Base-by-base conservation (phyloP, 106 monocot species). In the Dioscorea dumetorum region DNA sequence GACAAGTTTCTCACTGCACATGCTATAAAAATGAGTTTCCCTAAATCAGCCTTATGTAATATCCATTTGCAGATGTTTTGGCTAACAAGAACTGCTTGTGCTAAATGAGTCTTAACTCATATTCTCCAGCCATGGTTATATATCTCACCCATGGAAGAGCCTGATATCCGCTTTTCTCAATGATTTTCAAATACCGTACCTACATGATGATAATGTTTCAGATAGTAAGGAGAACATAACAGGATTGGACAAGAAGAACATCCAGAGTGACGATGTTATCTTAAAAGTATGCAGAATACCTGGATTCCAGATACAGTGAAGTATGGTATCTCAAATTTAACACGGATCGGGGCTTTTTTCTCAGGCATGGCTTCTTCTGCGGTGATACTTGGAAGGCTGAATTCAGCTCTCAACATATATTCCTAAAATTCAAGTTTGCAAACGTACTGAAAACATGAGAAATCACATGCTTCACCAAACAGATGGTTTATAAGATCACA, bases 301-400 rank as follows among this genome's bases (percentile, higher is more conserved):
- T 91, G 95, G 50, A 97, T 97, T 34, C 91, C 95, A 58, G 95
- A 97, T 12, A 89, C 86, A 33, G 95, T 97, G 62, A 91, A 92
- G 67, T 92, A 97, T 72, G 91, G 95, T 32, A 97, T 91, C 76
- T 97, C 95, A 78, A 97, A 97, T 72, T 97, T 97, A 63, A 97
- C 91, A 33, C 95, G 86, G 9, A 97, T 87, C 2, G 95, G 91
- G 56, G 95, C 91, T 61, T 97, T 97, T 49, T 83, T 97, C 80
- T 97, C 88, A 17, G 88, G 95, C 17, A 67, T 69, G 16, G 71
- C 75, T 68, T 91, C 95, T 70, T 91, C 95, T 17, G 88, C 88
- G 35, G 77, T 80, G 72, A 97, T 89, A 73, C 95, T 95, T 41
- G 95, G 95, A 70, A 95, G 85, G 70, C 80, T 95, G 53, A 91